A percentile compares a stretch with the other conserved stretches of the same genome.
phyloP scores from a whole-genome alignment of 192 early-diverging fungal species.

The Entophlyctis helioformis region DNA sequence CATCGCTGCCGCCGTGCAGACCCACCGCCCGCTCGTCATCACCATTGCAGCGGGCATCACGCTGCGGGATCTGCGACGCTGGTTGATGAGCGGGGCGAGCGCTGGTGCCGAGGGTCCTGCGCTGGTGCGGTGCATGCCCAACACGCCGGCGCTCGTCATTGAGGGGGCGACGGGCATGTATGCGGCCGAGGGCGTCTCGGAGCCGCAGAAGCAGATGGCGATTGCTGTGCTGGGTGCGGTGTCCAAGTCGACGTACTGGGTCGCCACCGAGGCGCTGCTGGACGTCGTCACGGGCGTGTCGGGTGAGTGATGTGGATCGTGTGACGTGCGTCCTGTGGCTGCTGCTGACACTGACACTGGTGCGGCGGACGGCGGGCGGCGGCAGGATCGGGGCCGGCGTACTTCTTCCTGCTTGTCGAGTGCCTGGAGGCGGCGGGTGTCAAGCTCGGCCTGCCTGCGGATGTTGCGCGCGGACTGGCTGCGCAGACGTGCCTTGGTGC shows the following conservation, averaged over 20 bases:
- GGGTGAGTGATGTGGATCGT: too few species aligned
- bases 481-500: slow-evolving; percentile 89
- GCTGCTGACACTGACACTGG: too few species aligned
- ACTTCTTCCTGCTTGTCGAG: slow-evolving; percentile 90
- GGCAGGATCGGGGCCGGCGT: slow-evolving; percentile 85
- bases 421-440: slow-evolving; percentile 72
- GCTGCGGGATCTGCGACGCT: slow-evolving; percentile 57
- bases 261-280: slow-evolving; percentile 58
- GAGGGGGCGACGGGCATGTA: slow-evolving; percentile 84
- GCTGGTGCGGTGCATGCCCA: slow-evolving; percentile 85
- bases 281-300: slow-evolving; percentile 84
- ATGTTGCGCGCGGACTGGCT: slow-evolving; percentile 66
- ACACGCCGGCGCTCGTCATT: slow-evolving; percentile 80
- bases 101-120: slow-evolving; percentile 18
- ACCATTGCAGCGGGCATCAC: slow-evolving; percentile 86
- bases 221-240: slow-evolving; percentile 61
- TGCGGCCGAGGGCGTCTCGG: slow-evolving; percentile 47
- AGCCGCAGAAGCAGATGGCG: slow-evolving; percentile 49
- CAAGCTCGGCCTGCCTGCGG: slow-evolving; percentile 56
- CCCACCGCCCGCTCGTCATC: slow-evolving; percentile 57
- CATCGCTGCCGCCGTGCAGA: slow-evolving; percentile 31
- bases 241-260: slow-evolving; percentile 74
- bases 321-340: too few species aligned
- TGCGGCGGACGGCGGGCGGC: too few species aligned
- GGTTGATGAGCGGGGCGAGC: slow-evolving; percentile 36